Evolutionary conservation across 768 basidiomycete genomes (phyloP).

Genomic region (Boletales sp.): DNA sequence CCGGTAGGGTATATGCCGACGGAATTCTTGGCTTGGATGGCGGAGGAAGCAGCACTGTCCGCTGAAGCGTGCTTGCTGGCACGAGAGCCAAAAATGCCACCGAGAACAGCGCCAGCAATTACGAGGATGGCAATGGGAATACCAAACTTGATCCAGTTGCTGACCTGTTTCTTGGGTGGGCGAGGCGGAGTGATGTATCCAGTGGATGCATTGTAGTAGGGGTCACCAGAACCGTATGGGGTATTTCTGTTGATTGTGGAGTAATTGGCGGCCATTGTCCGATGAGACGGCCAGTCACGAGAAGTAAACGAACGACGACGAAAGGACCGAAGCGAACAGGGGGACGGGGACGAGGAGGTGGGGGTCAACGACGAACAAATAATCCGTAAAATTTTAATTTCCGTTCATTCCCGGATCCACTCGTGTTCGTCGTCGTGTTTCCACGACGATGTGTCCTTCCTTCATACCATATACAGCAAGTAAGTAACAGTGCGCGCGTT

Average conservation of each 20-base stretch:
- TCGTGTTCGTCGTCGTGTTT: not conserved
- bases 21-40: slow-evolving; percentile 55
- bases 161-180: slow-evolving; percentile 48
- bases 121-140: slow-evolving; percentile 62
- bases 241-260: slow-evolving; percentile 31
- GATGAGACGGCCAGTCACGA: slow-evolving; percentile 6
- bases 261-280: slow-evolving; percentile 41
- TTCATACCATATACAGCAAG: too few relatives aligned
- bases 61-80: slow-evolving; percentile 37
- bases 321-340: slow-evolving; percentile 10
- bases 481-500: too few relatives aligned
- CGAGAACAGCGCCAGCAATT: slow-evolving; percentile 66
- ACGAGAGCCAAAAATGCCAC: slow-evolving; percentile 75
- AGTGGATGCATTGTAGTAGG: slow-evolving; percentile 66
- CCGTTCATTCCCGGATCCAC: not conserved
- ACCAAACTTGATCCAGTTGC: slow-evolving; percentile 75
- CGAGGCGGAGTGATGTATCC: slow-evolving; percentile 58
- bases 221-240: slow-evolving; percentile 61
- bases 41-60: slow-evolving; percentile 44
- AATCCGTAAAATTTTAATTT: not conserved
- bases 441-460: not conserved
- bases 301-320: slow-evolving; percentile 21
- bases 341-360: slow-evolving; percentile 1
- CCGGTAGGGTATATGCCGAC: slow-evolving; percentile 69
- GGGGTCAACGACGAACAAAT: too few relatives aligned